Evolutionary conservation across 805 yeast species (phyloP), one percentile per base, ranked within the genome.

Genomic region (Candida maltosa): DNA sequence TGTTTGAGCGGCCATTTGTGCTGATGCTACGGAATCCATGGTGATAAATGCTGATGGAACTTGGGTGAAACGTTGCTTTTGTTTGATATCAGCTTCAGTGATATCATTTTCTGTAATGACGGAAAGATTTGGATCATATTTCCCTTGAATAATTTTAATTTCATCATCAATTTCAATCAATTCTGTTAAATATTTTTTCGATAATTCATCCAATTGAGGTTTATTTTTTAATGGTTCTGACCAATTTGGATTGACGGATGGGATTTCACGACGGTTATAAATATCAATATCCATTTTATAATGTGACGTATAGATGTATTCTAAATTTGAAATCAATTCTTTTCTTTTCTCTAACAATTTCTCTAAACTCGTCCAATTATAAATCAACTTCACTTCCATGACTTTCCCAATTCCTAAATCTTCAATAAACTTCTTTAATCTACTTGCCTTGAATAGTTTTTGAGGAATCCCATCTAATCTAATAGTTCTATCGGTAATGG

Each of bases 401-500:
- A 77, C 81, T 34, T 61, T 64, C 2, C 83, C 83, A 10, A 76
- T 70, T 0, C 76, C 76, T 44, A 78, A 55, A 31, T 67, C 70
- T 47, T 78, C 80, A 26, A 78, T 67, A 46, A 76, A 78, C 12
- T 49, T 41, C 37, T 70, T 71, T 32, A 78, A 56, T 4, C 63
- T 61, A 31, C 66, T 59, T 18, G 46, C 51, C 22, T 40, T 42
- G 29, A 64, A 39, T 45, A 78, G 54, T 25, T 59, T 52, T 27
- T 52, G 55, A 1, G 83, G 83, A 14, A 78, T 76, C 25, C 78
- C 77, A 31, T 75, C 74, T 12, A 78, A 55, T 32, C 69, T 56
- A 29, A 78, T 75, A 5, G 83, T 78, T 40, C 82, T 55, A 52
- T 78, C 83, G 2, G 81, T 76, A 32, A 78, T 60, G 12, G 81